These are phyloP conservation scores for Quercus rubra DNA, from an alignment of 306 rosid species.

Conservation along the genomic window DNA sequence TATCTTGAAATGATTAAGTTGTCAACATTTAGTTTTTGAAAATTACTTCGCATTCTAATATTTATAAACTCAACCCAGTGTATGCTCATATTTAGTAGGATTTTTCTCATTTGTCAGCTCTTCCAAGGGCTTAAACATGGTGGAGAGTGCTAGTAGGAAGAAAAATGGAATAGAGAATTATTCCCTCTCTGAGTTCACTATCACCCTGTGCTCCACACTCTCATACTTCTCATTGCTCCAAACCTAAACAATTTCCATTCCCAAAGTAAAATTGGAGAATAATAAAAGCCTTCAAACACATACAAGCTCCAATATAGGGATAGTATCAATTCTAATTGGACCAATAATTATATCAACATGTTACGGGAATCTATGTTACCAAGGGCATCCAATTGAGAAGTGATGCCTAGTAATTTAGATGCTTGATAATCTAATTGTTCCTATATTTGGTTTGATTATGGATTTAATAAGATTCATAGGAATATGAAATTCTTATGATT, in stretches of 20 bases:
- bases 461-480: no score
- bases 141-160: no score
- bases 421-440: no score
- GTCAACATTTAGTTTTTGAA: conserved; percentile 40
- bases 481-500: no score
- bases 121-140: conserved; percentile 27
- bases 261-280: background rate
- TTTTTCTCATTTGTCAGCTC: conserved; percentile 36
- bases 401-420: no score
- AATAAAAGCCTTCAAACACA: background rate
- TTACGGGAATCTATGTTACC: no score
- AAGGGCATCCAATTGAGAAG: no score
- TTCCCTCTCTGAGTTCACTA: conserved; percentile 44
- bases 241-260: conserved; percentile 36
- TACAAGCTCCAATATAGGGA: no score
- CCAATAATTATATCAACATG: no score
- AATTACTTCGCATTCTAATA: conserved; percentile 32
- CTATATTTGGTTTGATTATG: no score
- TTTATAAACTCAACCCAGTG: conserved; percentile 49
- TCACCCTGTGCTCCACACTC: conserved; percentile 65
- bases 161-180: conserved; percentile 44
- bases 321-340: no score
- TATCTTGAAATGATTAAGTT: conserved; percentile 37
- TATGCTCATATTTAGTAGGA: conserved; percentile 44
- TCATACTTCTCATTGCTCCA: conserved; percentile 31